Evolutionary conservation across 805 yeast species (phyloP).

Genomic region (Saccharomycopsis vini): DNA sequence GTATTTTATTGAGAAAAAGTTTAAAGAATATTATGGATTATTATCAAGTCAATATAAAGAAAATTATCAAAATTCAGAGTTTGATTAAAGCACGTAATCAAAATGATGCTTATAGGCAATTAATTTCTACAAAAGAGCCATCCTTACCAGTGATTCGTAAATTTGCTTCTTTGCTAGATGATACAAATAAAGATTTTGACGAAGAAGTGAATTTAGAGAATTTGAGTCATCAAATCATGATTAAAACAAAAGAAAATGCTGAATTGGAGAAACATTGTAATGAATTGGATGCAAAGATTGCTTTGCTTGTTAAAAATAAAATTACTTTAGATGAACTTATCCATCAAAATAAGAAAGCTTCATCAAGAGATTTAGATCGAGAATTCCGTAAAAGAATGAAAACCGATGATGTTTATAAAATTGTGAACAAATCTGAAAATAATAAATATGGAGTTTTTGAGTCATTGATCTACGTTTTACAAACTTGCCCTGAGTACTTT

Average conservation of each 20-base stretch:
- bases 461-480: slow-evolving; percentile 70
- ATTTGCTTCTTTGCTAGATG: slow-evolving; percentile 68
- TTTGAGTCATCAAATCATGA: slow-evolving; percentile 58
- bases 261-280: slow-evolving; percentile 65
- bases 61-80: slow-evolving; percentile 67
- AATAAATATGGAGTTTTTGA: slow-evolving; percentile 58
- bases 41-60: slow-evolving; percentile 47
- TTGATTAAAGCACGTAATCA: slow-evolving; percentile 58
- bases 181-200: slow-evolving; percentile 62
- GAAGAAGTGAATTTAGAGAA: slow-evolving; percentile 64
- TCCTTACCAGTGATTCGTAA: slow-evolving; percentile 66
- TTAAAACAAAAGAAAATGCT: slow-evolving; percentile 61
- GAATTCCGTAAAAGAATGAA: slow-evolving; percentile 8
- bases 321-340: slow-evolving; percentile 64
- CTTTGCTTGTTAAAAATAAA: slow-evolving; percentile 69
- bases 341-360: slow-evolving; percentile 7
- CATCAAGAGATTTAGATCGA: slow-evolving; percentile 10
- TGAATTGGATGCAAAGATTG: slow-evolving; percentile 69
- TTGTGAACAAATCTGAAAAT: slow-evolving; percentile 14
- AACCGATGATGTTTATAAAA: neutral
- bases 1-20: slow-evolving; percentile 32
- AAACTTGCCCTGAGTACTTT: slow-evolving; percentile 74
- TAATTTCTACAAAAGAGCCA: slow-evolving; percentile 66
- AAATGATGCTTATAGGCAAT: slow-evolving; percentile 62
- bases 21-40: slow-evolving; percentile 30